These are phyloP conservation scores for Neonectria ditissima DNA, from an alignment of 2,329 filamentous ascomycete species.

Conservation along the genomic window DNA sequence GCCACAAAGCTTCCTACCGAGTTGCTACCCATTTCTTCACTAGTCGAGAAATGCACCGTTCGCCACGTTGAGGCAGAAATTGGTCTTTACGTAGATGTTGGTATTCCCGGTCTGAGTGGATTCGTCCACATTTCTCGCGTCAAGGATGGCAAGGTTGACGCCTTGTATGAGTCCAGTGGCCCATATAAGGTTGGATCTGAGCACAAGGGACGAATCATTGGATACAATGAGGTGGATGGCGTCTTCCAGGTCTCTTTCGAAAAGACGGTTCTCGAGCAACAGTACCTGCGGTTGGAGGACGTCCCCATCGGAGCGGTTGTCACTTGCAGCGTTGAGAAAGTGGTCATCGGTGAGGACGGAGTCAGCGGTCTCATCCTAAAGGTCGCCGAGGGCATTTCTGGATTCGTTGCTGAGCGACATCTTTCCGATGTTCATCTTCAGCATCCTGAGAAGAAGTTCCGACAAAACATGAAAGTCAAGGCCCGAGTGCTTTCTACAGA, in stretches of 20 bases:
- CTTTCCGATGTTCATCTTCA: slow-evolving; percentile 88
- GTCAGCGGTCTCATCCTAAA: slow-evolving; percentile 85
- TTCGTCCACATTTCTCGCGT: slow-evolving; percentile 97
- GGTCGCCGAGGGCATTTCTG: slow-evolving; percentile 86
- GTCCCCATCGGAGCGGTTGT: slow-evolving; percentile 84
- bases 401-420: slow-evolving; percentile 89
- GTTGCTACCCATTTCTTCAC: slow-evolving; percentile 76
- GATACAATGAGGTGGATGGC: slow-evolving; percentile 89
- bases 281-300: slow-evolving; percentile 92
- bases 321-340: slow-evolving; percentile 85
- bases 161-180: slow-evolving; percentile 80
- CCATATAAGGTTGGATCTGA: slow-evolving; percentile 81
- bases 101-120: slow-evolving; percentile 73
- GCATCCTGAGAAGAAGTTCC: slow-evolving; percentile 96
- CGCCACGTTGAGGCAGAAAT: slow-evolving; percentile 82
- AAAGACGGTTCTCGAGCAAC: slow-evolving; percentile 83
- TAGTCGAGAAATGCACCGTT: slow-evolving; percentile 82
- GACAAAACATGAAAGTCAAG: slow-evolving; percentile 85
- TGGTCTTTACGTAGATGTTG: slow-evolving; percentile 83
- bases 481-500: slow-evolving; percentile 87
- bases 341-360: slow-evolving; percentile 82
- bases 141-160: slow-evolving; percentile 89
- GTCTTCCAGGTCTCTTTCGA: slow-evolving; percentile 88
- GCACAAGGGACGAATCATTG: slow-evolving; percentile 84
- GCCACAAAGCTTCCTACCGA: slow-evolving; percentile 65